phyloP scores from a whole-genome alignment of 164 flowering plant genomes.

The Sedum album region DNA sequence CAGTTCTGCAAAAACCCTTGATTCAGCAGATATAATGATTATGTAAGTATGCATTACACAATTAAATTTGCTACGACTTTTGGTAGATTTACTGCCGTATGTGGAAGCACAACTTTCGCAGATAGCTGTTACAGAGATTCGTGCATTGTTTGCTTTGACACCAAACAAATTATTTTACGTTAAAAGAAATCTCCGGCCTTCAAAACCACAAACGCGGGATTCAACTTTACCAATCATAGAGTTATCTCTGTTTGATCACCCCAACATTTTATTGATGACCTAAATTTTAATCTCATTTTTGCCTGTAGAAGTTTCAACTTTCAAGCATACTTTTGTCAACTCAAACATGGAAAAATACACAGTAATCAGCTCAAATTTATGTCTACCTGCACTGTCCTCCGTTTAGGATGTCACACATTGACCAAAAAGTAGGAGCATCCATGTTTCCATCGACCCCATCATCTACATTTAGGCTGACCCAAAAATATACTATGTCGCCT shows the following conservation, averaged over 20 bases:
- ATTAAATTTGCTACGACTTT: not conserved
- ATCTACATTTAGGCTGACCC: constrained; percentile 56
- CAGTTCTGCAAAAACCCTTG: constrained; percentile 53
- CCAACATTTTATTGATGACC: not conserved
- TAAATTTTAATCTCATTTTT: not conserved
- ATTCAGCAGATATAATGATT: not conserved
- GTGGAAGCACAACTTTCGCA: not conserved
- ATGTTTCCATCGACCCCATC: constrained; percentile 9
- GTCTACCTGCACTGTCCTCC: constrained; percentile 1
- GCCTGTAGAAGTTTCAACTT: not conserved
- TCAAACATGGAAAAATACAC: not conserved
- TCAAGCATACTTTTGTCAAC: not conserved
- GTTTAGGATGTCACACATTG: constrained; percentile 10
- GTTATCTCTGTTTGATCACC: not conserved
- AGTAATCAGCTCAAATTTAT: not conserved
- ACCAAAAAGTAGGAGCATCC: constrained; percentile 1
- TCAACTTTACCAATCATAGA: not conserved
- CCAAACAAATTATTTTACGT: not conserved
- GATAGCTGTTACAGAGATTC: not conserved
- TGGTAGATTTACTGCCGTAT: not conserved
- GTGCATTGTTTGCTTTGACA: not conserved
- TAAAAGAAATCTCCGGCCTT: not conserved
- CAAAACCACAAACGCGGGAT: too few species aligned
- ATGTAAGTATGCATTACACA: constrained; percentile 19
- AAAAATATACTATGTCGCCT: constrained; percentile 82